phyloP scores from a whole-genome alignment of 2,329 filamentous ascomycete genomes.

The Alternaria postmessia region DNA sequence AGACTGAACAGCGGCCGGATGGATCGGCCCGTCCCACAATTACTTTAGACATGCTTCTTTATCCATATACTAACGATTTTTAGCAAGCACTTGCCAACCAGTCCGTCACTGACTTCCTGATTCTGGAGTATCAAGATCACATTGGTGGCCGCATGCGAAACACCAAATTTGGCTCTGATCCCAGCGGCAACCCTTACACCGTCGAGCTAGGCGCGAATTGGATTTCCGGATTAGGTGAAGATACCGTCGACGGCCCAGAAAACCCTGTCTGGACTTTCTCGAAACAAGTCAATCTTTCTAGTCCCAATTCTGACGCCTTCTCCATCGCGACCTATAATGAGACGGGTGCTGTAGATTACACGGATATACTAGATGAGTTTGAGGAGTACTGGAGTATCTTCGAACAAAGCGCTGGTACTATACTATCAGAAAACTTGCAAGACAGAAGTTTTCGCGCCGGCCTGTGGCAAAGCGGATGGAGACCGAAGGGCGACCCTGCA shows the following conservation, averaged over 20 bases:
- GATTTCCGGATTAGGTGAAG: constrained; percentile 59
- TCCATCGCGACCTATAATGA: constrained; percentile 69
- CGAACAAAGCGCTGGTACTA: constrained; percentile 63
- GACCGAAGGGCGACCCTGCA: constrained; percentile 63
- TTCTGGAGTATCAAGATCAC: constrained; percentile 69
- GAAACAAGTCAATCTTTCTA: constrained; percentile 66
- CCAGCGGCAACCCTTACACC: constrained; percentile 61
- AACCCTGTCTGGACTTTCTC: constrained; percentile 70
- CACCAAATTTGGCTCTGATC: constrained; percentile 62
- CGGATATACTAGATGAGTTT: constrained; percentile 60
- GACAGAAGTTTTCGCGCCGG: constrained; percentile 68
- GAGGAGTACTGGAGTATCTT: constrained; percentile 57
- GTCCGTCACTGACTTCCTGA: constrained; percentile 69
- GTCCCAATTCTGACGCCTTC: constrained; percentile 65
- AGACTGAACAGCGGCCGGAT: background rate
- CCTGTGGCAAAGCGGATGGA: constrained; percentile 68
- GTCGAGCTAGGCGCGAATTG: constrained; percentile 75
- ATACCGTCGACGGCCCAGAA: constrained; percentile 47
- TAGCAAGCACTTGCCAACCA: constrained; percentile 68
- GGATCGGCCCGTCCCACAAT: background rate
- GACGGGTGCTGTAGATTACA: constrained; percentile 62
- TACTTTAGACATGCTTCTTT: background rate
- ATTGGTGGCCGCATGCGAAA: constrained; percentile 71
- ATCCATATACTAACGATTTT: background rate
- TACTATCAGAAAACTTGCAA: constrained; percentile 67